Conservation (phyloP, 495 filamentous ascomycete genomes). For the Daldinia bambusicola region DNA sequence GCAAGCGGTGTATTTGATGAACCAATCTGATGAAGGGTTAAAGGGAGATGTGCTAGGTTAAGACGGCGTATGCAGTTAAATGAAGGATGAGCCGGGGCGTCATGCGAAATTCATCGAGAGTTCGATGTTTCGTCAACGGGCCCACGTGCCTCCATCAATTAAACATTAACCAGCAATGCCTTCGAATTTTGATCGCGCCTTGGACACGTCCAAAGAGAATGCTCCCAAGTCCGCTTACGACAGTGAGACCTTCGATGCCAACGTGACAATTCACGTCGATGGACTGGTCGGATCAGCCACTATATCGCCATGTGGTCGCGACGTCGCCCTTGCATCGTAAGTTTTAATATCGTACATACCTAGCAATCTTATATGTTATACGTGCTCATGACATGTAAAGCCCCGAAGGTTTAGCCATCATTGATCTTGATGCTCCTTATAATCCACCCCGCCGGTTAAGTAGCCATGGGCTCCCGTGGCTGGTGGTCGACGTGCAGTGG, state of each 20-base stretch:
- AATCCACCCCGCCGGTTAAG: slow-evolving; percentile 87
- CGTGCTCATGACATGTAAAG: slow-evolving; percentile 47
- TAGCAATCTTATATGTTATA: background rate
- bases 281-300: slow-evolving; percentile 69
- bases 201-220: slow-evolving; percentile 57
- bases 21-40: slow-evolving; percentile 1
- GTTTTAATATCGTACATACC: slow-evolving; percentile 36
- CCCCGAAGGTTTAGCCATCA: slow-evolving; percentile 87
- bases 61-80: background rate
- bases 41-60: slow-evolving; percentile 2
- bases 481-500: slow-evolving; percentile 99
- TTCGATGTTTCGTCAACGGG: slow-evolving; percentile 18
- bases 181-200: slow-evolving; percentile 51
- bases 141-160: slow-evolving; percentile 11
- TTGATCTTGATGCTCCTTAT: slow-evolving; percentile 92
- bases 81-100: slow-evolving; percentile 21
- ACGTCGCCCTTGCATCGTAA: slow-evolving; percentile 90
- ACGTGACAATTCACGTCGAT: slow-evolving; percentile 85
- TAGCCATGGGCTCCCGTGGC: slow-evolving; percentile 86
- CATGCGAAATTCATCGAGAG: slow-evolving; percentile 32
- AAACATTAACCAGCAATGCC: slow-evolving; percentile 49
- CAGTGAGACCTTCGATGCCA: slow-evolving; percentile 85
- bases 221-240: slow-evolving; percentile 75
- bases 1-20: background rate
- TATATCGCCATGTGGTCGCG: slow-evolving; percentile 91